phyloP scores from a whole-genome alignment of 495 filamentous ascomycete species.

The Neurospora africana region DNA sequence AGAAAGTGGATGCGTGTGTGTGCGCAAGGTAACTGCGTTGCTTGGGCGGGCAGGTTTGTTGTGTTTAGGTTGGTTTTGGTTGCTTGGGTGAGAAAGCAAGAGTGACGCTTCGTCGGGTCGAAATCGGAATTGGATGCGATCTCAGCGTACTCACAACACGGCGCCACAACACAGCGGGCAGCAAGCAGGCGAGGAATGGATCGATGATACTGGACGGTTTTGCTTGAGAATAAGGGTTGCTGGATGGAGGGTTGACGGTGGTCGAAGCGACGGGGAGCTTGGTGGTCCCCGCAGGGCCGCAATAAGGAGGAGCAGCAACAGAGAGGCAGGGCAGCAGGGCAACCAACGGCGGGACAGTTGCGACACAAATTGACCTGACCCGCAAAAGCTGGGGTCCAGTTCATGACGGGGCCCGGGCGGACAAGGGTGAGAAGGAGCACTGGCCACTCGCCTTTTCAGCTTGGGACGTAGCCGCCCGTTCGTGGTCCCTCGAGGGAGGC shows the following conservation, averaged over 20 bases:
- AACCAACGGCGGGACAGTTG: neutral
- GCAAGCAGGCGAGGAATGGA: neutral
- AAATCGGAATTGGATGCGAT: conserved; percentile 4
- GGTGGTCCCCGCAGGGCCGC: neutral
- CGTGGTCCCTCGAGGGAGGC: neutral
- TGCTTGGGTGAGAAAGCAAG: neutral
- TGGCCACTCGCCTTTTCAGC: neutral
- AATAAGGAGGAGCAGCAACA: neutral
- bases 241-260: neutral
- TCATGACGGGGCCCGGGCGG: neutral
- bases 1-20: conserved; percentile 4
- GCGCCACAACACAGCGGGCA: neutral
- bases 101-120: conserved; percentile 2
- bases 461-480: neutral
- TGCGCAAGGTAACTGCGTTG: neutral
- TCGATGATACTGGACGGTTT: conserved; percentile 5
- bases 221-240: conserved; percentile 9
- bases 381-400: neutral
- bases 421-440: neutral
- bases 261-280: neutral
- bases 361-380: neutral
- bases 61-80: conserved; percentile 1
- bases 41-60: conserved; percentile 2
- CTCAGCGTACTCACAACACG: neutral
- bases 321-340: neutral